A percentile compares a stretch with the other conserved stretches of the same genome.
Conservation (phyloP, 2,329 filamentous ascomycete species). For the Hawksworthiomyces lignivorus region DNA sequence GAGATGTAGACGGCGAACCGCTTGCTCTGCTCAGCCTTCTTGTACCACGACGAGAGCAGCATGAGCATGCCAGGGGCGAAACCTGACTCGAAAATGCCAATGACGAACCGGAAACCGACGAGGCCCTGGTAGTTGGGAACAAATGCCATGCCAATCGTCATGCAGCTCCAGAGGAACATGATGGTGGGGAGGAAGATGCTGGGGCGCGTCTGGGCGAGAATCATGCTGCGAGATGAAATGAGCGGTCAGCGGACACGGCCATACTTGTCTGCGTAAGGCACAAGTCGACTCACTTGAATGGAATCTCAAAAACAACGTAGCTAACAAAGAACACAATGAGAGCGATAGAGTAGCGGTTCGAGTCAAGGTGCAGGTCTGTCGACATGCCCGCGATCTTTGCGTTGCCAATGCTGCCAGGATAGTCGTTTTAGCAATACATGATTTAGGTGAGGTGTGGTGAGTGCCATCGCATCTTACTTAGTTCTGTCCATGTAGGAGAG, state of each 20-base stretch:
- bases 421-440: too few species aligned
- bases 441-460: too few species aligned
- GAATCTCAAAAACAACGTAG: conserved; percentile 44
- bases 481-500: conserved; percentile 47
- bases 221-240: too few species aligned
- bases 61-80: conserved; percentile 48
- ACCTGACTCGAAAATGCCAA: conserved; percentile 51
- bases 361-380: conserved; percentile 35
- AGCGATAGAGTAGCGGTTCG: conserved; percentile 49
- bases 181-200: conserved; percentile 28
- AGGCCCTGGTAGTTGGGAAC: conserved; percentile 25
- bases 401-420: conserved; percentile 30
- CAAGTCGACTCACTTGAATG: too few species aligned
- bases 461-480: conserved; percentile 24
- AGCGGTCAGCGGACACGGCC: too few species aligned
- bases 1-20: conserved; percentile 56
- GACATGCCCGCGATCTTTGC: conserved; percentile 36
- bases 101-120: conserved; percentile 30
- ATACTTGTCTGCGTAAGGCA: too few species aligned
- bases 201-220: conserved; percentile 35
- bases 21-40: conserved; percentile 15
- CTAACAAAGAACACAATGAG: conserved; percentile 56
- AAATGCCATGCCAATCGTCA: conserved; percentile 31
- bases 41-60: conserved; percentile 61
- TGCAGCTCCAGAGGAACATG: conserved; percentile 32